Percentiles rank a stretch among this genome's conserved stretches.
These are phyloP conservation scores for Lasiosphaeriaceae sp. DNA, from an alignment of 495 filamentous ascomycete genomes.

Conservation along the genomic window DNA sequence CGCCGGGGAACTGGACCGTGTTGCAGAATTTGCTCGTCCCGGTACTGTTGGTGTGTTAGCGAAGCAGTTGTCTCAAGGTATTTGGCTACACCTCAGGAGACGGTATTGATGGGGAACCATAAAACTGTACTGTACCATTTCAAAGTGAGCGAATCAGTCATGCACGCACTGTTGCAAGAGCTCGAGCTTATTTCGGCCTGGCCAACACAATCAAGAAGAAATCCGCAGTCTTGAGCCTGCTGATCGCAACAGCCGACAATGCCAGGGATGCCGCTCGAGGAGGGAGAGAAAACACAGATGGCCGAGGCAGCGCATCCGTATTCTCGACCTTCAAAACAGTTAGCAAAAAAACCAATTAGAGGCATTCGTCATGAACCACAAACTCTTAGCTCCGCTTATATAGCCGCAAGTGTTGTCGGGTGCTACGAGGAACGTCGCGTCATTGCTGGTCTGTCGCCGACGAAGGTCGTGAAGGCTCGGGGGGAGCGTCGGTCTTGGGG, in stretches of 20 bases:
- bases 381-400: conserved; percentile 34
- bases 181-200: neutral
- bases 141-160: conserved; percentile 29
- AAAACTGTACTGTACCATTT: conserved; percentile 45
- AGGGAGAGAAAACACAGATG: conserved; percentile 32
- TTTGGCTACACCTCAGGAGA: neutral
- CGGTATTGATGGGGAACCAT: neutral
- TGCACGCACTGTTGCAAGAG: conserved; percentile 34
- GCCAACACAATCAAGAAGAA: conserved; percentile 25
- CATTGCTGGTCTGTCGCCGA: conserved; percentile 25
- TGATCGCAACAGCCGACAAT: conserved; percentile 38
- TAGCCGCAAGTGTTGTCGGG: conserved; percentile 50
- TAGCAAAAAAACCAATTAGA: neutral
- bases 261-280: conserved; percentile 19
- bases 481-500: conserved; percentile 30
- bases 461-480: conserved; percentile 29
- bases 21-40: conserved; percentile 26
- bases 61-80: neutral
- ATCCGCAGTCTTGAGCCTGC: conserved; percentile 1
- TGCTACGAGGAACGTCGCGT: conserved; percentile 35
- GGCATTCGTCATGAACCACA: neutral
- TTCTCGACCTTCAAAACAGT: neutral
- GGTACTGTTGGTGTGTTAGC: conserved; percentile 20
- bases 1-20: conserved; percentile 32
- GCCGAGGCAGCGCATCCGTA: neutral